These are phyloP conservation scores for Ilyonectria sp. DNA, from an alignment of 2,329 filamentous ascomycete genomes.

Conservation along the genomic window DNA sequence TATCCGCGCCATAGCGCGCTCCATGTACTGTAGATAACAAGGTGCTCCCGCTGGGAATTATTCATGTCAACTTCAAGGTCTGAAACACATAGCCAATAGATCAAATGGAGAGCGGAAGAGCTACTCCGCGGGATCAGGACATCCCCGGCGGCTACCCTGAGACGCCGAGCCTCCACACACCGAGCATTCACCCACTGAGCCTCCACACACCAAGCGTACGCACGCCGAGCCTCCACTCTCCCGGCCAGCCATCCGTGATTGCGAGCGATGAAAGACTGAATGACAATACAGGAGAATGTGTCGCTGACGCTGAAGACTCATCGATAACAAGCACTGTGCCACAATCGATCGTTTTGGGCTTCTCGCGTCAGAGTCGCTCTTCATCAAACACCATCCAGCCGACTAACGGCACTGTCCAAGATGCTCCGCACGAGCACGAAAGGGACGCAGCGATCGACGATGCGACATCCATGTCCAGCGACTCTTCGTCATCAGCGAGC, in stretches of 20 bases:
- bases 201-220: too few relatives aligned
- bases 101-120: slow-evolving; percentile 39
- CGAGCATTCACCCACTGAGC: background rate
- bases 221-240: slow-evolving; percentile 41
- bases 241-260: slow-evolving; percentile 26
- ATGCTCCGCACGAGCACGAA: background rate
- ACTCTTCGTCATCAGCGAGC: slow-evolving; percentile 22
- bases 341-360: background rate
- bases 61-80: background rate
- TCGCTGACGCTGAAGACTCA: background rate
- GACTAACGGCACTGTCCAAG: background rate
- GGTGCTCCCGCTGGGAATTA: background rate
- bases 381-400: background rate
- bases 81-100: slow-evolving; percentile 1
- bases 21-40: background rate
- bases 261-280: background rate
- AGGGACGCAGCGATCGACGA: slow-evolving; percentile 6
- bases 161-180: slow-evolving; percentile 39
- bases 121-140: slow-evolving; percentile 45
- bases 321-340: background rate
- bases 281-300: too few relatives aligned
- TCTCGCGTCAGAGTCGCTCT: background rate
- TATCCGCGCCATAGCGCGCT: background rate
- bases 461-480: slow-evolving; percentile 15
- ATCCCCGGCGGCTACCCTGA: slow-evolving; percentile 47